Percentiles rank a stretch among this genome's conserved stretches.
Evolutionary conservation across 768 basidiomycete species (phyloP).

Genomic region (Trametes cinnabarina): DNA sequence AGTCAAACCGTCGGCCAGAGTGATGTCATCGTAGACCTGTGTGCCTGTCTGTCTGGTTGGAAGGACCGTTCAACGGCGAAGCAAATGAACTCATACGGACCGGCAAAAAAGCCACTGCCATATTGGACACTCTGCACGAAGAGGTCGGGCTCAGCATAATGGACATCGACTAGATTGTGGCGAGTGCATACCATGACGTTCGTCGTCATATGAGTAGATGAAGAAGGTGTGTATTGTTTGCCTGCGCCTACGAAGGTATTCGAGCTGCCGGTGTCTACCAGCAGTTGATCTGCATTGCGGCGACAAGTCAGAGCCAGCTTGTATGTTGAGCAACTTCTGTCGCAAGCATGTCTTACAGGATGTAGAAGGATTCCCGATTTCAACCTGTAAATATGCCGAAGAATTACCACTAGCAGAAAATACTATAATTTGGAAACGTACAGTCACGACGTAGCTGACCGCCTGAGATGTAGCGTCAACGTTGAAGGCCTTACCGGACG

Average conservation of each 20-base stretch:
- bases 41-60: neutral
- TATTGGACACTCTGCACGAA: slow-evolving; percentile 18
- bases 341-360: slow-evolving; percentile 24
- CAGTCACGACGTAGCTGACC: slow-evolving; percentile 28
- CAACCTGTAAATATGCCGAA: too few species aligned
- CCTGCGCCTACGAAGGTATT: slow-evolving; percentile 24
- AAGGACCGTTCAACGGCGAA: neutral
- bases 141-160: too few species aligned
- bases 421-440: neutral
- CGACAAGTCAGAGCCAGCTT: too few species aligned
- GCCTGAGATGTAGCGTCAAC: slow-evolving; percentile 15
- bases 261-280: slow-evolving; percentile 27
- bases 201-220: neutral
- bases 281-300: slow-evolving; percentile 15
- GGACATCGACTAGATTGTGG: too few species aligned
- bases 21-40: slow-evolving; percentile 37
- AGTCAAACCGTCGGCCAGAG: slow-evolving; percentile 37
- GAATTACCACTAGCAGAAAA: too few species aligned
- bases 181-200: neutral
- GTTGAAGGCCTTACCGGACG: slow-evolving; percentile 2
- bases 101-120: slow-evolving; percentile 17
- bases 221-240: slow-evolving; percentile 1
- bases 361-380: slow-evolving; percentile 24
- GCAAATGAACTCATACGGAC: neutral
- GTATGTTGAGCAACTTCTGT: too few species aligned